These are phyloP conservation scores for Alliaria petiolata DNA, from an alignment of 345 rosid species.

Conservation along the genomic window DNA sequence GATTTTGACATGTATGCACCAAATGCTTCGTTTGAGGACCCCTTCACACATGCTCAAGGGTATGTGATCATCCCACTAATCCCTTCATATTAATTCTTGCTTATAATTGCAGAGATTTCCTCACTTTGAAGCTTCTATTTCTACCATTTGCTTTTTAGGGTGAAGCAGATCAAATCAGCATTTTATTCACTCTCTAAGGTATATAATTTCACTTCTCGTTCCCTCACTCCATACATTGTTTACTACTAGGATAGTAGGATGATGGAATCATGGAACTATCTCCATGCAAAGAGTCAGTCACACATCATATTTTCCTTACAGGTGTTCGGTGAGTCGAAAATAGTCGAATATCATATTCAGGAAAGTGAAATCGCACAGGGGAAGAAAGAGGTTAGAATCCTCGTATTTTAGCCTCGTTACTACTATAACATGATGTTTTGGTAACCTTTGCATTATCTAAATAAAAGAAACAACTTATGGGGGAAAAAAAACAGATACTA, in stretches of 20 bases:
- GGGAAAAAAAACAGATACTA: slow-evolving; percentile 51
- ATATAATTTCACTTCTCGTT: background rate
- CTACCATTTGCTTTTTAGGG: slow-evolving; percentile 42
- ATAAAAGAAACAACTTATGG: background rate
- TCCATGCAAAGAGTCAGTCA: background rate
- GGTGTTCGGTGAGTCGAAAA: slow-evolving; percentile 76
- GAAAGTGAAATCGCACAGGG: slow-evolving; percentile 45
- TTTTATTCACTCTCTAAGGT: slow-evolving; percentile 86
- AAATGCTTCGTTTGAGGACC: slow-evolving; percentile 88
- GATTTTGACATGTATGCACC: slow-evolving; percentile 82
- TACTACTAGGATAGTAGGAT: too few species aligned
- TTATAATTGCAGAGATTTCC: background rate
- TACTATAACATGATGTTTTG: background rate
- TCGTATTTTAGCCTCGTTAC: background rate
- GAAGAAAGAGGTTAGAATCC: slow-evolving; percentile 60
- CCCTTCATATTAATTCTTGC: background rate
- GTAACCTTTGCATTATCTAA: background rate
- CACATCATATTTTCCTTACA: slow-evolving; percentile 27
- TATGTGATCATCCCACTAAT: slow-evolving; percentile 21
- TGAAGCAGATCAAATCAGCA: slow-evolving; percentile 89
- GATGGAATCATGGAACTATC: too few species aligned
- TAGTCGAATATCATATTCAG: slow-evolving; percentile 58
- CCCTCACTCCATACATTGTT: background rate
- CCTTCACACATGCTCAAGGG: slow-evolving; percentile 91
- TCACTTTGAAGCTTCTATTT: background rate